Evolutionary conservation across 2,329 filamentous ascomycete genomes (phyloP), one percentile per base, ranked within the genome.

Genomic region (Fusarium miscanthi): DNA sequence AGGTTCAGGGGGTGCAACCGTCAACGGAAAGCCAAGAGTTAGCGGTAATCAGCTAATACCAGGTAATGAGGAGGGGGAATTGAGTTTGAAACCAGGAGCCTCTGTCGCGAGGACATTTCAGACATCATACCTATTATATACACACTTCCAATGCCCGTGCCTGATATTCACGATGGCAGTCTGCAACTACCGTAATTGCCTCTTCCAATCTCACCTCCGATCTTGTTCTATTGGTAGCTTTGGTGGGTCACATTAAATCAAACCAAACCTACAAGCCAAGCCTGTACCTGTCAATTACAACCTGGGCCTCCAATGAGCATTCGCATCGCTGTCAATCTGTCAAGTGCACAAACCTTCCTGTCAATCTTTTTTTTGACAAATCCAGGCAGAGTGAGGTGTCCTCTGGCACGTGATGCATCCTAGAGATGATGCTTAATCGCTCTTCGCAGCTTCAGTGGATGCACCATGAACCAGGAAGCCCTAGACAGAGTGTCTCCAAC

Each of bases 1-100:
- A 66, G 49, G 54, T 59, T 66, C 35, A 59, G 63, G 35, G 69
- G 70, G 61, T 71, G 56, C 38, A 56, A 43, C 43, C 37, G 58
- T 46, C n/a, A 31, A 53, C 14, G 23, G 23, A 54, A 45, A 57
- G 12, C 51, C 23, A 33, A 52, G 33, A 33, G 10, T 45, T 42
- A 37, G 19, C 19, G 11, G 52, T 41, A 35, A 27, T 53, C 40
- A n/a, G 23, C 25, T 25, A 25, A 25, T 25, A 25, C 23, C 27
- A 30, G 8, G 27, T 53, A 17, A 25, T 54, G 25, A 60, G 8
- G 8, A 9, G 10, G 40, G 57, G 37, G 27, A 53, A 27, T 30
- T 27, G 21, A 37, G 49, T 37, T 27, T 23, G 25, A 21, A 63
- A 35, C 33, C 48, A 41, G 41, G n/a, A 54, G 30, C 57, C 13